Percentiles rank a stretch among this genome's conserved stretches.
These are phyloP conservation scores for Trichoderma orchidacearum DNA, from an alignment of 495 filamentous ascomycete species.

Conservation along the genomic window DNA sequence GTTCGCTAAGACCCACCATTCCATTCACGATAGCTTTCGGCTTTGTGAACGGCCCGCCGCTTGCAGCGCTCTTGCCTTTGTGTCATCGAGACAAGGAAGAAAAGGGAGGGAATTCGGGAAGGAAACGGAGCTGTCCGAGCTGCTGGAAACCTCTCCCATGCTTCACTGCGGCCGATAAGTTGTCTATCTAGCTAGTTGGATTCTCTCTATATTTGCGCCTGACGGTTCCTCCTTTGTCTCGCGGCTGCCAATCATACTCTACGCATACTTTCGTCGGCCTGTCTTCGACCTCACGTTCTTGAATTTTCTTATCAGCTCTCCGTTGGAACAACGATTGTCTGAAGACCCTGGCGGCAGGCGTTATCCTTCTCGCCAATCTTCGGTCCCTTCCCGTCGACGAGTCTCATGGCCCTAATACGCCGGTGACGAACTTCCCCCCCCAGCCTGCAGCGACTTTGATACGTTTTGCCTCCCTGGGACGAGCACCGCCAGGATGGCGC, in stretches of 20 bases:
- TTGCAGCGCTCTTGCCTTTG: not conserved
- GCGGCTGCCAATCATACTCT: not conserved
- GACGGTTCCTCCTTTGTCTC: not conserved
- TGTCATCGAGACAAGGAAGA: not conserved
- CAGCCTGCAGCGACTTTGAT: not conserved
- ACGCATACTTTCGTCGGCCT: not conserved
- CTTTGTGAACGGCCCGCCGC: not conserved
- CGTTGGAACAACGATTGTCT: not conserved
- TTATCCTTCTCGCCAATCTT: not conserved
- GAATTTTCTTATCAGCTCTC: not conserved
- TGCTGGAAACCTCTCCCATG: not conserved
- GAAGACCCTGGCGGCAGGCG: not conserved
- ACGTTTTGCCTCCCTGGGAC: not conserved
- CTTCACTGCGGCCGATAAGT: not conserved
- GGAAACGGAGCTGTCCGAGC: not conserved
- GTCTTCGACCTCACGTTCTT: not conserved
- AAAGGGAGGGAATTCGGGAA: not conserved
- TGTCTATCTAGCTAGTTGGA: not conserved
- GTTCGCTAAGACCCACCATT: not conserved
- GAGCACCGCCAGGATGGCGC: slow-evolving; percentile 42
- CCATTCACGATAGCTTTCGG: not conserved
- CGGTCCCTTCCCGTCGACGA: not conserved
- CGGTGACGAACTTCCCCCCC: not conserved
- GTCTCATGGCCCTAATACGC: not conserved
- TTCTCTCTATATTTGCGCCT: not conserved